Evolutionary conservation across 768 basidiomycete genomes (phyloP), one percentile per base, ranked within the genome.

Genomic region (Tricholoma sp.): DNA sequence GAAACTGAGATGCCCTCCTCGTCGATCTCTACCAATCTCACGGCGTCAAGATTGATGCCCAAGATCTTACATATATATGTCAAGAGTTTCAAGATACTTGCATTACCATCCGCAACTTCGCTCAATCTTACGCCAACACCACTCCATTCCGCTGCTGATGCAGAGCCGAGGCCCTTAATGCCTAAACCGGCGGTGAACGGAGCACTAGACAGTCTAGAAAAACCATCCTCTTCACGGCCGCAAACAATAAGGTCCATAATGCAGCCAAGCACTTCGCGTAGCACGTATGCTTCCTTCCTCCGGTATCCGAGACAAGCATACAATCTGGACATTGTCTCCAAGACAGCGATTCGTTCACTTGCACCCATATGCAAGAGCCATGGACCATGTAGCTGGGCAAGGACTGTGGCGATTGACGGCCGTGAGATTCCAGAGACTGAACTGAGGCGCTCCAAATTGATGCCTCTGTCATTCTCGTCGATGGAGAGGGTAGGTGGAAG

Each of bases 211-310:
- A 72, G 74, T 56, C 75, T 74, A 20, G 76, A 73, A 45, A 77
- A 73, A 15, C 80, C 80, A 63, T 83, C 79, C 69, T 91, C 89
- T 62, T 89, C 88, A 50, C 89, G 81, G 52, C 87, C 91, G 62
- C 85, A 90, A n/a, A 94, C 89, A 56, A 96, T 73, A 54, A 93
- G 77, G 66, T 94, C 94, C 74, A 95, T 76, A 53, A 93, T 70
- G 61, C 89, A 89, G 8, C 89, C 91, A 18, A 95, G 77, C 42
- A 97, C 80, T 66, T 98, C 94, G 10, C 96, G 80, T 24, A 94
- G 76, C 39, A 94, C 75, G 63, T 90, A 89, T 0, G 86, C 89
- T 72, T 97, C 95, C 72, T 96, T 96, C 48, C 97, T 80, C 53
- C 76, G 80, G 68, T 94, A 91, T 8, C 92, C 94, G 4, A 99